These are phyloP conservation scores for Entophlyctis helioformis DNA, from an alignment of 192 early-diverging fungal genomes.

Conservation along the genomic window DNA sequence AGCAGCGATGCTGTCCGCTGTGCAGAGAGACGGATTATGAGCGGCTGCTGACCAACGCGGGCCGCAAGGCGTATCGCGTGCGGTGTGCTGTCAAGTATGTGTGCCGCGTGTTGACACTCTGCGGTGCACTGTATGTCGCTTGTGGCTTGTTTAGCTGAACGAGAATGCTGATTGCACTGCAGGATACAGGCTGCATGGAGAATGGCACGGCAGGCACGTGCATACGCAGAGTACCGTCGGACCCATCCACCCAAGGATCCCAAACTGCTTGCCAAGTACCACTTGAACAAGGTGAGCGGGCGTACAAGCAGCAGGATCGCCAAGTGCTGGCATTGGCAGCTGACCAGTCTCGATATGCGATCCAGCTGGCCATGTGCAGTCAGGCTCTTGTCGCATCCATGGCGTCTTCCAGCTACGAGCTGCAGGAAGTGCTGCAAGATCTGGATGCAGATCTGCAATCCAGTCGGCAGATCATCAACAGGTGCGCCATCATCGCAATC, in stretches of 20 bases:
- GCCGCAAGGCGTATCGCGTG: neutral
- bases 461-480: no score
- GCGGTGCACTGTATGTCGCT: no score
- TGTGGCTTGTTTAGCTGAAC: no score
- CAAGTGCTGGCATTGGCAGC: no score
- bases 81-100: neutral
- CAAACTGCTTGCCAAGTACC: slow-evolving; percentile 4
- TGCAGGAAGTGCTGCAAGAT: no score
- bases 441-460: no score
- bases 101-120: neutral
- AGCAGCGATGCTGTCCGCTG: slow-evolving; percentile 7
- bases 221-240: neutral
- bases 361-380: no score
- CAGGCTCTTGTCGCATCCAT: no score
- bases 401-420: no score
- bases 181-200: slow-evolving; percentile 9
- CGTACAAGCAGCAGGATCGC: no score
- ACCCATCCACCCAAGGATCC: slow-evolving; percentile 1
- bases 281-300: slow-evolving; percentile 4
- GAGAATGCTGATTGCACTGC: neutral
- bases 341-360: no score
- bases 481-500: no score
- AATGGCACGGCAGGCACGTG: slow-evolving; percentile 2
- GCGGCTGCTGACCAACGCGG: slow-evolving; percentile 3
- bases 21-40: slow-evolving; percentile 9